Conservation (phyloP, 2,329 filamentous ascomycete species). For the Drechslerella dactyloides region DNA sequence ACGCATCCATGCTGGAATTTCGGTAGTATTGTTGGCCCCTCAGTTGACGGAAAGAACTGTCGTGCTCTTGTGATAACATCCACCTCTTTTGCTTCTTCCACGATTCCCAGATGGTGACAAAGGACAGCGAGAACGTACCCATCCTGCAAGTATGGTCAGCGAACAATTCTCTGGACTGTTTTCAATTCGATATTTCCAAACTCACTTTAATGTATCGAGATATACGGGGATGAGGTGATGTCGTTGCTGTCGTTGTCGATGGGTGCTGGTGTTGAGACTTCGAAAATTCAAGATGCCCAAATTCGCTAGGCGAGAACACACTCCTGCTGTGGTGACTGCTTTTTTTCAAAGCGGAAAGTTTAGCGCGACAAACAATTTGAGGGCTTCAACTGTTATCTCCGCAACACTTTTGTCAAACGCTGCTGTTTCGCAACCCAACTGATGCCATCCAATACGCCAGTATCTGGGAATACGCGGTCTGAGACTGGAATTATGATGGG, state of each 20-base stretch:
- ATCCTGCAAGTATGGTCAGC: conserved; percentile 62
- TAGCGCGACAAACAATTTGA: conserved; percentile 23
- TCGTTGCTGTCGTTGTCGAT: conserved; percentile 43
- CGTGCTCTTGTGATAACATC: conserved; percentile 6
- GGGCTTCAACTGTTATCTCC: conserved; percentile 14
- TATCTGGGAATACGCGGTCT: too few relatives aligned
- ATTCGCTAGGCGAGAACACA: conserved; percentile 47
- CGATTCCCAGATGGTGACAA: conserved; percentile 14
- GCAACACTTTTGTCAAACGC: conserved; percentile 5
- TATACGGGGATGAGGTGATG: conserved; percentile 35
- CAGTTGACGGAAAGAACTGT: conserved; percentile 28
- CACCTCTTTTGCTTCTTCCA: conserved; percentile 14
- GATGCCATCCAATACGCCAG: too few relatives aligned
- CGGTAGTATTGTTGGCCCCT: conserved; percentile 23
- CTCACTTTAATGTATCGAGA: conserved; percentile 53
- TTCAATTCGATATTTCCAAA: conserved; percentile 61
- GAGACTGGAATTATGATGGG: too few relatives aligned
- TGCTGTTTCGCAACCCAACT: neutral
- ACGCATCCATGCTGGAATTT: conserved; percentile 5
- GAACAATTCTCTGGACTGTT: conserved; percentile 51
- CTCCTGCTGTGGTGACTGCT: conserved; percentile 39
- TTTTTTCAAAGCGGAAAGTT: conserved; percentile 30
- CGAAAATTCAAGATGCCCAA: conserved; percentile 50
- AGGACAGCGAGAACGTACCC: conserved; percentile 64
- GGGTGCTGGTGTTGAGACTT: conserved; percentile 34